Base-by-base conservation (phyloP, 768 basidiomycete species). In the Phylloporus arenicola region DNA sequence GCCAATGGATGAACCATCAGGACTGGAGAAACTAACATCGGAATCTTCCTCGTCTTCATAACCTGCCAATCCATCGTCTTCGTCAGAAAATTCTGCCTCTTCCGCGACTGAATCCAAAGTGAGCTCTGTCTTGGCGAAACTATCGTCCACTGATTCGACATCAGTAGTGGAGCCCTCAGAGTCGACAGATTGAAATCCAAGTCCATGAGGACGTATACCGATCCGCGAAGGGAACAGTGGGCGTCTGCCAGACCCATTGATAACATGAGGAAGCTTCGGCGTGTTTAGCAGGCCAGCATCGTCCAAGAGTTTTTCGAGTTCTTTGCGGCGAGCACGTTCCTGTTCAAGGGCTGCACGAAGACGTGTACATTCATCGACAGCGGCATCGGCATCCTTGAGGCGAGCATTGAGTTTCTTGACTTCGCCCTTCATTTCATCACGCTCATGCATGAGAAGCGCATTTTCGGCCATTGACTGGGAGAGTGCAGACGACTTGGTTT, bases 1-100 rank as follows among this genome's bases (percentile, higher is more conserved):
- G 25, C 72, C 78, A 43, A 77, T 73, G 9, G 81, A 83, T 9
- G 81, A 83, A 4, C 77, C 77, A 31, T 31, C 67, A 16, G 72
- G 64, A 47, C 69, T 72, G 19, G 68, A 62, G 58, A 80, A 69
- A 47, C 72, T 71, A 43, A 73, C 56, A 58, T 84, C 80, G 2
- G 72, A 75, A 45, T 82, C 82, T 3, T 77, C 81, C 48, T 84
- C 85, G 48, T 86, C 85, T 61, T 88, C 86, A 50, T 87, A 88
- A 25, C 81, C 75, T 38, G 73, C 78, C 30, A 87, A 68, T 19
- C 72, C 82, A 53, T 82, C 73, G 14, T 83, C 77, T 34, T 81
- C 80, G 31, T 67, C 61, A 22, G 58, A 58, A 16, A 50, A 43
- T 14, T 73, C 72, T 43, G 75, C 74, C 1, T 70, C 69, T 39